A percentile compares a stretch with the other conserved stretches of the same genome.
These are phyloP conservation scores for Collybiopsis confluens DNA, from an alignment of 768 basidiomycete species.

Conservation along the genomic window DNA sequence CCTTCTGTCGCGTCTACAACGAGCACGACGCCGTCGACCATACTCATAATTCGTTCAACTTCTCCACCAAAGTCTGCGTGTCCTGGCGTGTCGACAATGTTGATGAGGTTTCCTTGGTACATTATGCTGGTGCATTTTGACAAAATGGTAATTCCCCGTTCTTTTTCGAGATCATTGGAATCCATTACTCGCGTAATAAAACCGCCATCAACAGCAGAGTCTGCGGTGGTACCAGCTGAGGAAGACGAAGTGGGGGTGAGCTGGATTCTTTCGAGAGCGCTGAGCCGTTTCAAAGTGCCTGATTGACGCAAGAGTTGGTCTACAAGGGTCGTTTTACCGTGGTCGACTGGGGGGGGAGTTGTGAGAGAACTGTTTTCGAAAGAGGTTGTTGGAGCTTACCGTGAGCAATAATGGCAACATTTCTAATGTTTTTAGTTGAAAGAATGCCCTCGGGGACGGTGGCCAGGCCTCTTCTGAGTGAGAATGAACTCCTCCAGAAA, in stretches of 20 bases:
- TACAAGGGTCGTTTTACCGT: conserved; percentile 50
- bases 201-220: conserved; percentile 30
- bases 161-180: conserved; percentile 48
- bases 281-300: conserved; percentile 39
- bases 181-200: conserved; percentile 48
- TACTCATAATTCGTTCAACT: conserved; percentile 56
- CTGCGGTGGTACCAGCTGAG: conserved; percentile 24
- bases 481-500: conserved; percentile 2
- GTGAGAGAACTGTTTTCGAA: not conserved
- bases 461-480: not conserved
- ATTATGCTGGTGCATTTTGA: conserved; percentile 53
- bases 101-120: conserved; percentile 47
- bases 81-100: conserved; percentile 59
- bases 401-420: conserved; percentile 49
- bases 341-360: conserved; percentile 34
- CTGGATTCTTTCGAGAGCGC: conserved; percentile 29
- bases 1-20: conserved; percentile 58
- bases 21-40: conserved; percentile 60
- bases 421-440: conserved; percentile 37
- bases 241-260: conserved; percentile 27
- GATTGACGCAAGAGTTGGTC: conserved; percentile 49
- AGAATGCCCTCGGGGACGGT: not conserved
- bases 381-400: conserved; percentile 30
- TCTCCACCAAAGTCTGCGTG: conserved; percentile 64
- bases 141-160: conserved; percentile 59